Conservation (phyloP, 2,329 filamentous ascomycete species). For the Paraphoma chrysanthemicola region DNA sequence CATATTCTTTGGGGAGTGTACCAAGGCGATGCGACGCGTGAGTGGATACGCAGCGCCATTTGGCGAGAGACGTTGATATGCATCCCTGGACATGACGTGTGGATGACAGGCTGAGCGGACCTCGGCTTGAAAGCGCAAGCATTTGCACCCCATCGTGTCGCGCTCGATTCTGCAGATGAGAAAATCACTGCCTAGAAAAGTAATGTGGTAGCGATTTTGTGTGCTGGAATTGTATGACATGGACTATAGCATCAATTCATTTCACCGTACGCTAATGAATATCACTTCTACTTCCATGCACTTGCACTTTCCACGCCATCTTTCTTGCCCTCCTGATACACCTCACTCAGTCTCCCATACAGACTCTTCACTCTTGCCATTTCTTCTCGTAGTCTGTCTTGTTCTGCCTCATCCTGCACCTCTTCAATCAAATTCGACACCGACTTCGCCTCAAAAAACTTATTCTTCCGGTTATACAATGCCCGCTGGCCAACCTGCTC, state of each 20-base stretch:
- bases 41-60: neutral
- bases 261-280: neutral
- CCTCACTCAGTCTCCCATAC: constrained; percentile 20
- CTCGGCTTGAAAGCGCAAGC: neutral
- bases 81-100: neutral
- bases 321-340: constrained; percentile 24
- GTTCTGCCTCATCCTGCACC: constrained; percentile 7
- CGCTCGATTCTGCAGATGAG: neutral
- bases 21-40: neutral
- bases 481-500: constrained; percentile 47
- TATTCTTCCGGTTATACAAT: constrained; percentile 64
- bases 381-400: constrained; percentile 40
- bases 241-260: neutral
- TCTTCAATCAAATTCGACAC: constrained; percentile 31
- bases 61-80: neutral
- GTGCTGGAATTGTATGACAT: neutral
- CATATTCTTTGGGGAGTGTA: neutral
- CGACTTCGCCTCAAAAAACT: constrained; percentile 55
- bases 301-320: constrained; percentile 36
- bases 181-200: neutral
- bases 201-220: neutral
- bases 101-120: neutral
- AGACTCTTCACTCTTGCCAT: constrained; percentile 58
- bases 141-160: neutral
- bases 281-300: constrained; percentile 16